Evolutionary conservation across 78 protist species (phyloP).

Genomic region (Speleostelium caveatum): DNA sequence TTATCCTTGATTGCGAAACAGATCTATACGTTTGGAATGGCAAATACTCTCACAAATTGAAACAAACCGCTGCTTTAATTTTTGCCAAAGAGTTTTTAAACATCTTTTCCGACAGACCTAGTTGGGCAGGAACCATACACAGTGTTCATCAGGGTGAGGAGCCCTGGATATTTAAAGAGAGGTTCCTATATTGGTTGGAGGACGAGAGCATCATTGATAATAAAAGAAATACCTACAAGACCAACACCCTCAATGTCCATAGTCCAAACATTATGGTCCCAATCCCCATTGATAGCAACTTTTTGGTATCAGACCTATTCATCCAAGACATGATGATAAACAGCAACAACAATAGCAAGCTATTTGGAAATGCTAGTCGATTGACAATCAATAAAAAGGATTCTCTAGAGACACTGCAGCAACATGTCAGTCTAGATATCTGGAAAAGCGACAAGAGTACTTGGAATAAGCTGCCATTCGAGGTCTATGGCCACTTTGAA

Average conservation of each 20-base stretch:
- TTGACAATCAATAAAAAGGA: too few species aligned
- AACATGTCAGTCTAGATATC: slow-evolving; percentile 33
- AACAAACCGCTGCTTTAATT: slow-evolving; percentile 48
- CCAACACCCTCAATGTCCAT: neutral
- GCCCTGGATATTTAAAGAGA: slow-evolving; percentile 68
- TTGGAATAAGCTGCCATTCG: slow-evolving; percentile 34
- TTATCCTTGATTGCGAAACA: slow-evolving; percentile 68
- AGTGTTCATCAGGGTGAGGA: slow-evolving; percentile 68
- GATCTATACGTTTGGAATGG: slow-evolving; percentile 74
- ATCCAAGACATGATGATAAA: slow-evolving; percentile 13
- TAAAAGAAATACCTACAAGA: slow-evolving; percentile 29
- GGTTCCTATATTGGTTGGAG: slow-evolving; percentile 70
- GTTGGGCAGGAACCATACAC: slow-evolving; percentile 66
- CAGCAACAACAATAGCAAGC: neutral
- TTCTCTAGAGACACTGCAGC: neutral
- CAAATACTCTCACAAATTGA: slow-evolving; percentile 39
- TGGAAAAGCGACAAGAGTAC: slow-evolving; percentile 44
- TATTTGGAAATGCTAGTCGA: neutral
- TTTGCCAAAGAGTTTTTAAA: slow-evolving; percentile 72
- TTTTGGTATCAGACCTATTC: slow-evolving; percentile 22
- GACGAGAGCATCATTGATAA: slow-evolving; percentile 61
- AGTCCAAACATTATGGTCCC: slow-evolving; percentile 15
- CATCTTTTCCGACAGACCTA: slow-evolving; percentile 58
- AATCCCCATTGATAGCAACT: slow-evolving; percentile 34
- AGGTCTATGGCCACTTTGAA: slow-evolving; percentile 39